Evolutionary conservation across 1,139 yeast genomes (phyloP), one percentile per base, ranked within the genome.

Genomic region (Fermentozyma sake): DNA sequence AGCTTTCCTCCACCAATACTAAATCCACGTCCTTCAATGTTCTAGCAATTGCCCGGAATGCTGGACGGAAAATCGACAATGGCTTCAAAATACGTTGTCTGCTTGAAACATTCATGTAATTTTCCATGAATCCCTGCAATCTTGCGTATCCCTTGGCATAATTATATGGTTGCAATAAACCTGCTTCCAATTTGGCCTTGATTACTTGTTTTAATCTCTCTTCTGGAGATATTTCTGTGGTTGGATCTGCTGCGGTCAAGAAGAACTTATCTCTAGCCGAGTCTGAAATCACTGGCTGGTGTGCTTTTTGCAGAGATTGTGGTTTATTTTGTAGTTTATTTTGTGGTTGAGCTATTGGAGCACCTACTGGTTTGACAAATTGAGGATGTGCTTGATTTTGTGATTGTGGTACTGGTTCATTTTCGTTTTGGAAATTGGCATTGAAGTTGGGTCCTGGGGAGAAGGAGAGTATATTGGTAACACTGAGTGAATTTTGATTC

Each of bases 161-260:
- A 53, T 91, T 85, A 53, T 87, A 91, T 0, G 98, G 98, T 48
- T 83, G 89, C 23, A 91, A 59, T 26, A 91, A 65, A 0, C 97
- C 98, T 0, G 98, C 98, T 49, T 86, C 95, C 23, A 89, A 62
- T 47, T 91, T 91, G 10, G 98, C 97, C 46, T 85, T 83, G 44
- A 91, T 89, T n/a, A 91, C 97, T 50, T 87, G 94, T 47, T 86
- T 86, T 42, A 91, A 67, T 39, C 96, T 70, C 48, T 89, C 97
- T 51, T 89, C 97, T 0, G 97, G 96, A 0, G 95, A 84, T 21
- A 84, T 82, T 44, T 86, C 96, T 0, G 93, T 86, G 0, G 95
- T 83, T 1, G 98, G 98, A 50, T 91, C 97, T 0, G 97, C 97
- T 0, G 98, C 97, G 0, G 97, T 89, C 30, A 91, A 61, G 60